phyloP scores from a whole-genome alignment of 2,329 filamentous ascomycete genomes.

The Pseudodiploospora longispora region DNA sequence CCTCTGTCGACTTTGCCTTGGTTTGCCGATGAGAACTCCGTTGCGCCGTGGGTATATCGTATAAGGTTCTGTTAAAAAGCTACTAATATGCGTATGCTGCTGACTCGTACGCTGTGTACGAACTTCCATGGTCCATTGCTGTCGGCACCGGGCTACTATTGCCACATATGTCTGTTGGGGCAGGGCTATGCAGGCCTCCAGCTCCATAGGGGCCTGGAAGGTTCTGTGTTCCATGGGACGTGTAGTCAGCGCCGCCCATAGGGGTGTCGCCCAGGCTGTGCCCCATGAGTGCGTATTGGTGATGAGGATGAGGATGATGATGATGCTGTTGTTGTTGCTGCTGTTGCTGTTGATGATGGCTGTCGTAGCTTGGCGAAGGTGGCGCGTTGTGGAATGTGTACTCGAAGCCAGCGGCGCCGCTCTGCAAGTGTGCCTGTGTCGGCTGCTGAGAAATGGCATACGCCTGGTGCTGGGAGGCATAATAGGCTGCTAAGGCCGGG shows the following conservation, averaged over 20 bases:
- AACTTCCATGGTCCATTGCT: too few species aligned
- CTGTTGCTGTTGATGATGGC: constrained; percentile 3
- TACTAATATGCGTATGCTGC: constrained; percentile 8
- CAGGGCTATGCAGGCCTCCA: constrained; percentile 8
- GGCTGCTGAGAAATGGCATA: constrained; percentile 12
- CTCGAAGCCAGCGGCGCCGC: not conserved
- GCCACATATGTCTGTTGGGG: constrained; percentile 7
- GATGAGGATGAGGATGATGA: not conserved
- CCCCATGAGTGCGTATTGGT: constrained; percentile 6
- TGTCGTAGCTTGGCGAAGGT: constrained; percentile 7
- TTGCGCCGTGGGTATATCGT: not conserved
- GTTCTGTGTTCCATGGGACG: constrained; percentile 1
- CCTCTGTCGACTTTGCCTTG: too few species aligned
- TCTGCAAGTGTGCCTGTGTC: constrained; percentile 9
- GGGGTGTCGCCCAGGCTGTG: constrained; percentile 5
- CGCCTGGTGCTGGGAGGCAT: constrained; percentile 27
- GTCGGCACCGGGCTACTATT: constrained; percentile 4
- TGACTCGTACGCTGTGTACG: constrained; percentile 6
- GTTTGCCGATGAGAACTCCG: too few species aligned
- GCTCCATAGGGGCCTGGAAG: constrained; percentile 4
- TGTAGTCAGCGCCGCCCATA: constrained; percentile 7
- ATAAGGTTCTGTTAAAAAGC: not conserved
- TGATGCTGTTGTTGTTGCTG: constrained; percentile 5
- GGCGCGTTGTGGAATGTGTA: constrained; percentile 7
- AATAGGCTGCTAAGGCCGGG: constrained; percentile 26